These are phyloP conservation scores for Lactarius hengduanensis DNA, from an alignment of 768 basidiomycete genomes.

Conservation along the genomic window DNA sequence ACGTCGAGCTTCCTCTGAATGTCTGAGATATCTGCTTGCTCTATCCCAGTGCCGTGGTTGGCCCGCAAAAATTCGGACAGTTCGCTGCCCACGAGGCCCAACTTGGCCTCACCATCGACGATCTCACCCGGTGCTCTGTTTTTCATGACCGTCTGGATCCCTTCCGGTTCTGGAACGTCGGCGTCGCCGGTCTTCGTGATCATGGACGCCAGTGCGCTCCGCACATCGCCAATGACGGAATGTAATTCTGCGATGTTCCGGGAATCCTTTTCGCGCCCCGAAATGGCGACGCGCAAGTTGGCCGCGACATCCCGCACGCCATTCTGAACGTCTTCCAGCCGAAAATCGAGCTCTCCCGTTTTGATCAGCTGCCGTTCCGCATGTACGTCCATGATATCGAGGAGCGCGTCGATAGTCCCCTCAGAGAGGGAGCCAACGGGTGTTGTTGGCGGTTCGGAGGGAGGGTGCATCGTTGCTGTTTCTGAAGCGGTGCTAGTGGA, in stretches of 20 bases:
- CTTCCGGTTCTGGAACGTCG: constrained; percentile 30
- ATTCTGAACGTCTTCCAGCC: constrained; percentile 18
- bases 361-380: constrained; percentile 28
- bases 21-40: constrained; percentile 32
- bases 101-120: constrained; percentile 25
- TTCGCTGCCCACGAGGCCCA: constrained; percentile 14
- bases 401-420: constrained; percentile 14
- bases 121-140: constrained; percentile 40
- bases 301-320: constrained; percentile 19
- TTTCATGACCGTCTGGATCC: constrained; percentile 41
- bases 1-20: constrained; percentile 42
- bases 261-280: constrained; percentile 21
- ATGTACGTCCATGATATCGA: constrained; percentile 26
- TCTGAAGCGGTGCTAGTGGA: background rate
- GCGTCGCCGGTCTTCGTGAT: background rate
- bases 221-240: constrained; percentile 16
- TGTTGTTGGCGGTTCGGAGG: constrained; percentile 15
- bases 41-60: constrained; percentile 10
- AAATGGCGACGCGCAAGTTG: constrained; percentile 18
- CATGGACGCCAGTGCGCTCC: constrained; percentile 4
- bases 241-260: constrained; percentile 27
- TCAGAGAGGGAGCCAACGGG: constrained; percentile 11
- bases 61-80: constrained; percentile 30
- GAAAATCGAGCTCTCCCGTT: constrained; percentile 18
- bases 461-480: constrained; percentile 10